Conservation (phyloP, 1,284 basidiomycete genomes). For the Pyrrhoderma lamaoense region DNA sequence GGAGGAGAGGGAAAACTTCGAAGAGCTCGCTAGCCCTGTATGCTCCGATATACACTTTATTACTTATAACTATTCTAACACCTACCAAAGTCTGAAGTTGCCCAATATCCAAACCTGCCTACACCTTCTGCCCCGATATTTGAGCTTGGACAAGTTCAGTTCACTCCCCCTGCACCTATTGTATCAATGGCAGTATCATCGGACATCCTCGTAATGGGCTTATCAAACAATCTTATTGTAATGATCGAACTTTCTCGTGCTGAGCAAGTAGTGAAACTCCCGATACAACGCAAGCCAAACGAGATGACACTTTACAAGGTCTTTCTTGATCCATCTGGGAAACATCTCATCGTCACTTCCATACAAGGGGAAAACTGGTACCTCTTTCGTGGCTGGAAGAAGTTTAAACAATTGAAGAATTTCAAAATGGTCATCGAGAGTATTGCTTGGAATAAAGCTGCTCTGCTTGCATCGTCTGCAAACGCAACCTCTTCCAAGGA, state of each 20-base stretch:
- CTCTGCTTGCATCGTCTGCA: conserved; percentile 48
- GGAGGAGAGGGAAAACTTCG: conserved; percentile 37
- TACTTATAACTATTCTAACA: not conserved
- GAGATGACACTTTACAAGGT: conserved; percentile 73
- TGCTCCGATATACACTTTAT: conserved; percentile 23
- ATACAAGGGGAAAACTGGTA: conserved; percentile 93
- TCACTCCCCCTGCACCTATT: conserved; percentile 76
- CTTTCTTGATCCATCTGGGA: conserved; percentile 87
- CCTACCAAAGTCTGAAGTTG: conserved; percentile 28
- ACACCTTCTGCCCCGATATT: conserved; percentile 59
- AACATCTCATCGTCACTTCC: conserved; percentile 84
- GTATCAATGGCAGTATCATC: conserved; percentile 76
- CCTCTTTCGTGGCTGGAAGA: conserved; percentile 73
- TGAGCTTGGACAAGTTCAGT: conserved; percentile 83
- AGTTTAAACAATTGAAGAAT: conserved; percentile 69
- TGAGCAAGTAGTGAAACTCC: conserved; percentile 74
- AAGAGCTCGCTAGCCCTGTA: conserved; percentile 31
- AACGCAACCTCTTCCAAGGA: conserved; percentile 73
- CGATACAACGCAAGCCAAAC: conserved; percentile 60
- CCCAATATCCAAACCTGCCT: conserved; percentile 29
- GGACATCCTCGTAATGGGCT: conserved; percentile 80
- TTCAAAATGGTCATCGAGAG: conserved; percentile 88
- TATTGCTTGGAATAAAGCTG: conserved; percentile 88
- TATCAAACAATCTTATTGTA: conserved; percentile 70
- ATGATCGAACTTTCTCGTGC: conserved; percentile 81